Evolutionary conservation across 1,284 basidiomycete genomes (phyloP), one percentile per base, ranked within the genome.

Genomic region (Boletus subluridellus): DNA sequence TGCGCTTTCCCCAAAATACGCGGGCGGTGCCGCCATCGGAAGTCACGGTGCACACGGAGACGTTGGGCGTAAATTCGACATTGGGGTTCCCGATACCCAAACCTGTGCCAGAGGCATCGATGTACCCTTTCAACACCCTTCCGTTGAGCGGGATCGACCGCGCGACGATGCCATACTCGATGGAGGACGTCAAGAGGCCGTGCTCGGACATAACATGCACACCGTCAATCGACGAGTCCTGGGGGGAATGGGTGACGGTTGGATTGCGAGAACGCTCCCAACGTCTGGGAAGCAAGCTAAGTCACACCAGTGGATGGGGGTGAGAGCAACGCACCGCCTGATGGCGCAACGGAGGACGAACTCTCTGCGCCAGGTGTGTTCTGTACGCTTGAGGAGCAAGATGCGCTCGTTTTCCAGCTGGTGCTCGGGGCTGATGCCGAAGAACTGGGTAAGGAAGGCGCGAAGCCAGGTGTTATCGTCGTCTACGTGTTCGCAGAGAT

Each of bases 401-500:
- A 73, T 71, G 64, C 71, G 76, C 17, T 69, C 67, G 56, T 74
- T 73, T 62, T 77, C 73, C 35, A 82, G 72, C 61, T 84, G 80
- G 60, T 72, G 74, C 69, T 89, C 87, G 26, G 87, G 87, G 8
- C 78, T 73, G 51, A 91, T 80, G 46, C 83, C 83, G 52, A 91
- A 73, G 68, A 87, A 89, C 68, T 88, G 86, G 59, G 78, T 82
- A 55, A 84, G 76, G 69, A 91, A 92, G n/a, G 92, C 91, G n/a
- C 82, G 77, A 50, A 83, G 80, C 92, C 92, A 95, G 35, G 89
- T 92, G 64, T 85, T 86, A 60, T 95, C 92, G 66, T 91, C 83
- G 60, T 81, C 81, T 77, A 91, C 77, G 77, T 92, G 87, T 59
- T 80, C 74, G 64, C 82, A 77, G 61, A 94, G 80, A 49, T 71